Percentiles rank a stretch among this genome's conserved stretches.
Evolutionary conservation across 2,329 filamentous ascomycete species (phyloP).

Genomic region (Didymella pinodella): DNA sequence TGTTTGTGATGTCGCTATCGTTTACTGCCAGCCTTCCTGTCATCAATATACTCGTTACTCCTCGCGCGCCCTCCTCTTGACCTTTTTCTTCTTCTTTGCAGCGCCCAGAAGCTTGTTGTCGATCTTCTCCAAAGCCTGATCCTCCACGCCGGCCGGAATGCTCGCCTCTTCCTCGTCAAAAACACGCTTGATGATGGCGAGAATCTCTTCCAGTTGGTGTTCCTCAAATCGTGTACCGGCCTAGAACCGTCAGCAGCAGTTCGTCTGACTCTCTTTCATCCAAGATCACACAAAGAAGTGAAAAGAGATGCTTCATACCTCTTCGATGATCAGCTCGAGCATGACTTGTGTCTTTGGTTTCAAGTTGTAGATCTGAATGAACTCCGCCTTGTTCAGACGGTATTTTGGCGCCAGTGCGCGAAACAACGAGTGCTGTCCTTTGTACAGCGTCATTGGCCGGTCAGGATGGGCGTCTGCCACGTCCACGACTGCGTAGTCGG

Average conservation of each 20-base stretch:
- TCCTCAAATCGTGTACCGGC: slow-evolving; percentile 43
- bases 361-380: slow-evolving; percentile 50
- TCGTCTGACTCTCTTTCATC: too few species aligned
- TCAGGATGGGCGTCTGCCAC: slow-evolving; percentile 30
- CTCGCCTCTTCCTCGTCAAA: slow-evolving; percentile 44
- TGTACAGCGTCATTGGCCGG: slow-evolving; percentile 47
- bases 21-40: too few species aligned
- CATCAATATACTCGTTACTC: neutral
- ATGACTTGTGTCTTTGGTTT: slow-evolving; percentile 41
- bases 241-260: slow-evolving; percentile 17
- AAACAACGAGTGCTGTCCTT: slow-evolving; percentile 43
- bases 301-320: slow-evolving; percentile 31
- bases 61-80: slow-evolving; percentile 17
- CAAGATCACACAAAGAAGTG: too few species aligned
- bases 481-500: slow-evolving; percentile 32
- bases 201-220: slow-evolving; percentile 40
- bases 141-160: slow-evolving; percentile 41
- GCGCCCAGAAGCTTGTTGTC: slow-evolving; percentile 42
- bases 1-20: neutral
- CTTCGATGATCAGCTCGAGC: slow-evolving; percentile 48
- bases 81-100: slow-evolving; percentile 35
- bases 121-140: slow-evolving; percentile 39
- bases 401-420: slow-evolving; percentile 42
- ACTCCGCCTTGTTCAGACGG: slow-evolving; percentile 49
- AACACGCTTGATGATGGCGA: slow-evolving; percentile 35